Evolutionary conservation across 108 stramenopile species (phyloP), one percentile per base, ranked within the genome.

Genomic region (Conticribra weissflogii): DNA sequence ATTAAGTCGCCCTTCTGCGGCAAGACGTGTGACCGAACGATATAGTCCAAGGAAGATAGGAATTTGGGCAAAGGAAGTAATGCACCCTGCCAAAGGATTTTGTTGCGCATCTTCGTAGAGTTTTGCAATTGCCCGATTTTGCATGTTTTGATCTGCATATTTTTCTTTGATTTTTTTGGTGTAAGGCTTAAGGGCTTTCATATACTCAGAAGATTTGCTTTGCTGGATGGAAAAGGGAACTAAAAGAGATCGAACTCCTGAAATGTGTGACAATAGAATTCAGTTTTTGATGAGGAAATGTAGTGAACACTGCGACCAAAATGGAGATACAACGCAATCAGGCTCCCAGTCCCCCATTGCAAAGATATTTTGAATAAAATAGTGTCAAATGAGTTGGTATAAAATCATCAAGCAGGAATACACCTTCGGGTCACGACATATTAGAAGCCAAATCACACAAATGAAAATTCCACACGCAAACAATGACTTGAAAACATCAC

Each of bases 41-140:
- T 98, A 98, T 47, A 98, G 75, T 32, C 96, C 96, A 56, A 98
- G 72, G 62, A 98, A 93, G 62, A 98, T 88, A 2, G 97, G 97
- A 32, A 98, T 83, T 71, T 98, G 97, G 1, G 86, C 88, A 50
- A 98, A 63, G 25, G 83, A 82, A 9, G 95, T 76, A 41, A 97
- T 81, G 76, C 97, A 98, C 51, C 97, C 97, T 0, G 94, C 88
- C 73, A 98, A 77, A n/a, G 97, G 97, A 76, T 98, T 98, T 48
- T 92, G 89, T 52, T 97, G 68, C 57, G 94, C 89, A 76, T 93
- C 93, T 71, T 97, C 88, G 67, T 89, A 98, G 47, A 98, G 74
- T 74, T 98, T 93, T 22, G 85, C 87, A n/a, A 90, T 84, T 57
- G 90, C 88, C 56, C 91, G 86, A 61, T 98, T 97, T 56, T 90